Evolutionary conservation across 148 eudicot species (phyloP), one percentile per base, ranked within the genome.

Genomic region (Rhododendron vialii): DNA sequence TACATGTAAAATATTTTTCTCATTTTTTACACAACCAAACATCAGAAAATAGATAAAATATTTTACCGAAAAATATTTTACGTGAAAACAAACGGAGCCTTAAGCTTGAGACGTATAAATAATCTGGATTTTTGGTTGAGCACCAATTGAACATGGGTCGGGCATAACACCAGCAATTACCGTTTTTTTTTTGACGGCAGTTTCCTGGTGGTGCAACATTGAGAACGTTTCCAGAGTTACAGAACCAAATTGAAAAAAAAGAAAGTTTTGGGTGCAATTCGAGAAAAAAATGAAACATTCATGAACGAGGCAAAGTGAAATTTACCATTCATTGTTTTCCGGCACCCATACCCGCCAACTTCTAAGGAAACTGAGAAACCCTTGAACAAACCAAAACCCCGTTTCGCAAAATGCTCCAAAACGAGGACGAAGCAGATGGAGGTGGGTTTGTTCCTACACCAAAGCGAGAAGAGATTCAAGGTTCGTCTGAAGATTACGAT

Each of bases 401-500:
- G 14, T 67, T 67, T 67, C 4, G 33, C 35, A 11, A 14, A 71
- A 71, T 71, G 76, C 76, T 71, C 41, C 71, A 74, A 76, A 84
- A 65, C 81, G 81, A 75, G 63, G 63, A 38, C n/a, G 35, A 84
- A 33, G 28, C 30, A 74, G 69, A 84, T 84, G 86, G 51, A 36
- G 35, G 50, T 11, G 81, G 30, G 22, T 51, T 18, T 36, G 81
- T 47, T 15, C 50, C 67, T 10, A 38, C 47, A 14, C 48, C 81
- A 35, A 36, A 75, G n/a, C 86, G 35, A 13, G 41, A 75, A 11
- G 59, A 22, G 20, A 50, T 53, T 84, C 69, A 17, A 22, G 55
- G 71, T 17, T 77, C 81, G 14, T 75, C 69, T 6, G 81, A 51
- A 50, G 50, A 35, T 53, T 22, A 14, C 51, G 86, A 22, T 30